Base-by-base conservation (phyloP, 1,139 yeast genomes). In the Protomyces arabidopsidicola region DNA sequence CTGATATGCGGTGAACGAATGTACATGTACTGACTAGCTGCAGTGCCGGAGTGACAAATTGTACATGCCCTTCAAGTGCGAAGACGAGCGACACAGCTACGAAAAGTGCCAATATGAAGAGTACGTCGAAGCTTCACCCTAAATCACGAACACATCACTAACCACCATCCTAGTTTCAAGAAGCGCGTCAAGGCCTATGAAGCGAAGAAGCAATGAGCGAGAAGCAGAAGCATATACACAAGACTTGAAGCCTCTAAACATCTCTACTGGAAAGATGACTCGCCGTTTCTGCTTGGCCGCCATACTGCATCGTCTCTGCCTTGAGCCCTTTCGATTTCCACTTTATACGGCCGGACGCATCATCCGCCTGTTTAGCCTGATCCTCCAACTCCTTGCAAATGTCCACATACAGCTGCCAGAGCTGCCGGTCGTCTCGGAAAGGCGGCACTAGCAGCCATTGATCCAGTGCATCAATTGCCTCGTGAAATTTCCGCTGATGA, bases 31-130 rank as follows among this genome's bases (percentile, higher is more conserved):
- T 18, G 38, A 24, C 18, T 12, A 18, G 42, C 54, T 8, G n/a
- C 24, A 60, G 63, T 84, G 87, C 72, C 81, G 87, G 66, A 75
- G 77, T 63, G 84, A 82, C 68, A 79, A 81, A 16, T 75, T 77
- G 72, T 83, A 76, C 69, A 68, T 83, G 72, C 87, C 87, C 36
- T 84, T 86, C 86, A 85, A 83, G 72, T 89, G 96, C 76, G 65
- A 57, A 35, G 68, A 60, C 42, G 63, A 60, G 50, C 63, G 63
- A 53, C 63, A 60, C 54, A 54, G 58, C 42, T 60, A 60, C 50
- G 63, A 60, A 51, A 60, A 60, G 48, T 60, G 63, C 36, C 63
- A 60, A 53, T 60, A 60, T 20, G 63, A 60, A 20, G 63, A 60
- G 62, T 58, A 38, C 6, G 62, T 10, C 4, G 1, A 39, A 14